Evolutionary conservation across 345 rosid species (phyloP).

Genomic region (Euphorbia tirucalli): DNA sequence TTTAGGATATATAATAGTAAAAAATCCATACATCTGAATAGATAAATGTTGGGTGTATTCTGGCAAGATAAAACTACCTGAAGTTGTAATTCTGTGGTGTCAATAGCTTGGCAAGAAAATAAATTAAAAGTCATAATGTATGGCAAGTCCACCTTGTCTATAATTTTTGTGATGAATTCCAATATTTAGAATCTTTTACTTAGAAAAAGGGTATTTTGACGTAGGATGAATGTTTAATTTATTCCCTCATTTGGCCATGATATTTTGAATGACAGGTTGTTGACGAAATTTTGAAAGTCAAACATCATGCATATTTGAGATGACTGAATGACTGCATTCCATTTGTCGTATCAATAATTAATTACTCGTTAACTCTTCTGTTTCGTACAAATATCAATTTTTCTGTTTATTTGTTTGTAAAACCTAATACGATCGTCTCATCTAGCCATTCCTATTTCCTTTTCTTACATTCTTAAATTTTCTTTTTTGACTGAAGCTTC

Average conservation of each 20-base stretch:
- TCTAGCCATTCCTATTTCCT: conserved; percentile 18
- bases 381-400: neutral
- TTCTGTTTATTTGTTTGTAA: neutral
- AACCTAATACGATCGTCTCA: neutral
- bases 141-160: neutral
- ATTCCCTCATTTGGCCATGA: neutral
- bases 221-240: neutral
- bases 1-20: neutral
- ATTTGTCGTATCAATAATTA: neutral
- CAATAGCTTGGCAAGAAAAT: neutral
- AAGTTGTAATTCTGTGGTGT: neutral
- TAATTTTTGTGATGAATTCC: neutral
- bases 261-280: neutral
- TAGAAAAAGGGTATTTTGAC: neutral
- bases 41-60: neutral
- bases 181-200: neutral
- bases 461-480: conserved; percentile 12
- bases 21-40: neutral
- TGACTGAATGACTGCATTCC: conserved; percentile 1
- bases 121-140: neutral
- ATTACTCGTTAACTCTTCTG: neutral
- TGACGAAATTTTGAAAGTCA: neutral
- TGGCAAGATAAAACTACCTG: neutral
- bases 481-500: conserved; percentile 50
- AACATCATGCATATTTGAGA: neutral